Conservation (phyloP, 768 basidiomycete genomes). For the Trametes elegans region DNA sequence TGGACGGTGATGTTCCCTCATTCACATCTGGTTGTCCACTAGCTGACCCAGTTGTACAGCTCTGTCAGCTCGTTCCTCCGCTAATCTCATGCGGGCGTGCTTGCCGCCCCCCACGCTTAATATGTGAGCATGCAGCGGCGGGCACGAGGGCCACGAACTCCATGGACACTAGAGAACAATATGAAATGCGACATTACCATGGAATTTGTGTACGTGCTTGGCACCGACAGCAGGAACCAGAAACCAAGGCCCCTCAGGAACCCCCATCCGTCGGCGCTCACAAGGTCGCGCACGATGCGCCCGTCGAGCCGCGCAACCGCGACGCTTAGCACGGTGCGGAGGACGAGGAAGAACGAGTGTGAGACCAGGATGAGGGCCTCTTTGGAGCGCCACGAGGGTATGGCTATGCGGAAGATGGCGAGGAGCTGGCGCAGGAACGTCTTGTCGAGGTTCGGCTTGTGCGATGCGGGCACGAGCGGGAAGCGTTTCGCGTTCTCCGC, state of each 20-base stretch:
- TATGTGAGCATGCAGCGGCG: too few species aligned
- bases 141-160: too few species aligned
- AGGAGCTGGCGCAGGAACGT: slow-evolving; percentile 70
- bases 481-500: slow-evolving; percentile 56
- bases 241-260: slow-evolving; percentile 78
- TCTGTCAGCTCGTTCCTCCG: too few species aligned
- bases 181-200: too few species aligned
- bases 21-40: too few species aligned
- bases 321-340: slow-evolving; percentile 85
- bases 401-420: slow-evolving; percentile 71
- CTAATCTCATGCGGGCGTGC: too few species aligned
- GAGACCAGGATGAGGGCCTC: slow-evolving; percentile 71
- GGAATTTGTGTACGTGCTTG: slow-evolving; percentile 93
- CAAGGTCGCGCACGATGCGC: slow-evolving; percentile 83
- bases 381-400: slow-evolving; percentile 59
- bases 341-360: slow-evolving; percentile 83
- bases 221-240: slow-evolving; percentile 91
- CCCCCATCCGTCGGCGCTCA: slow-evolving; percentile 80
- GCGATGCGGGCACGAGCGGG: slow-evolving; percentile 46
- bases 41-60: too few species aligned
- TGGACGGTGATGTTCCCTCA: too few species aligned
- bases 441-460: slow-evolving; percentile 67
- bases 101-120: too few species aligned
- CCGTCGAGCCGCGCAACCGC: slow-evolving; percentile 89
- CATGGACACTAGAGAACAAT: too few species aligned